Conservation (phyloP, 1,284 basidiomycete genomes). For the Trichosporon coremiiforme region DNA sequence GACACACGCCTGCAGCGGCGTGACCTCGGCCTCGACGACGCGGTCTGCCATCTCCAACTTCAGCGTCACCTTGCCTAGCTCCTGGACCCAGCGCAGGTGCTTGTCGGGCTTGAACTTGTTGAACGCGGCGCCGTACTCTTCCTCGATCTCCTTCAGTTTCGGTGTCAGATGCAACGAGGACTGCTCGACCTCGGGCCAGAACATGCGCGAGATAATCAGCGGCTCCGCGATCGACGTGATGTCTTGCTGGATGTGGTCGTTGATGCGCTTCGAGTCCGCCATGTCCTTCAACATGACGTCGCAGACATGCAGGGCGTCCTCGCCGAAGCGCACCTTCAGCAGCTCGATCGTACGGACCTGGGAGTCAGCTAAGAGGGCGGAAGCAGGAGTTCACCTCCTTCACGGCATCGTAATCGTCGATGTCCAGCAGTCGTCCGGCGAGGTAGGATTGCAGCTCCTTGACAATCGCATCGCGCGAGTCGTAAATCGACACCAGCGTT, state of each 20-base stretch:
- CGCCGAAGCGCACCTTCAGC: conserved; percentile 89
- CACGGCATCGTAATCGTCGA: conserved; percentile 77
- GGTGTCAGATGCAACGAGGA: conserved; percentile 76
- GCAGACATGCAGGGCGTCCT: conserved; percentile 83
- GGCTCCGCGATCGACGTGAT: conserved; percentile 74
- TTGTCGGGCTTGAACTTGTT: conserved; percentile 85
- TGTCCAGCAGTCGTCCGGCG: conserved; percentile 75
- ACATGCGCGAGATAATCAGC: conserved; percentile 85
- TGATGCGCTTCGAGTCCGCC: conserved; percentile 84
- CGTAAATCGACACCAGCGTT: conserved; percentile 92
- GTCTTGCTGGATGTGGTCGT: conserved; percentile 77
- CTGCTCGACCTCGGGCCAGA: conserved; percentile 83
- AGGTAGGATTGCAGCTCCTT: conserved; percentile 88
- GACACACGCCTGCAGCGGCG: conserved; percentile 83
- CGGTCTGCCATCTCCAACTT: conserved; percentile 79
- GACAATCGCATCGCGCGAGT: conserved; percentile 89
- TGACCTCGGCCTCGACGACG: conserved; percentile 71
- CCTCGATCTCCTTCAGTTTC: conserved; percentile 75
- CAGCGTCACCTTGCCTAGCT: conserved; percentile 77
- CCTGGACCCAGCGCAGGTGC: conserved; percentile 78
- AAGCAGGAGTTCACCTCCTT: conserved; percentile 65
- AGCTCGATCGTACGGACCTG: conserved; percentile 89
- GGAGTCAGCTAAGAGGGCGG: not conserved
- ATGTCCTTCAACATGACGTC: conserved; percentile 96
- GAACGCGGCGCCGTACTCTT: conserved; percentile 74